phyloP scores from a whole-genome alignment of 495 filamentous ascomycete species.

The Talaromyces liani region DNA sequence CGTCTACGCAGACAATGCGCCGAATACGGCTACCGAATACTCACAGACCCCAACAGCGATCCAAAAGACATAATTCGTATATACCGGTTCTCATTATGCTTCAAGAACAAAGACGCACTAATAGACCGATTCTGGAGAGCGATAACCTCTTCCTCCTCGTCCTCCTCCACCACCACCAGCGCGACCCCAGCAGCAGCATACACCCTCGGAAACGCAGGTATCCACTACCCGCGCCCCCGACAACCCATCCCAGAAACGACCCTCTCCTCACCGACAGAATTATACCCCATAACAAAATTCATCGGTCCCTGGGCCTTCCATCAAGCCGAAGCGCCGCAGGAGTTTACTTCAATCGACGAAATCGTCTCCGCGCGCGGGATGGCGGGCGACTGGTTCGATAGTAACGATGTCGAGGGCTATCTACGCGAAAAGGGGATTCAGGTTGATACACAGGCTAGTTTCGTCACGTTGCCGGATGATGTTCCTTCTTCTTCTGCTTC shows the following conservation, averaged over 20 bases:
- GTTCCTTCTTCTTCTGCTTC: neutral
- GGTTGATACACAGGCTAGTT: constrained; percentile 14
- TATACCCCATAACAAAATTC: constrained; percentile 14
- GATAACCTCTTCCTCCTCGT: constrained; percentile 11
- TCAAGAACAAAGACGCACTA: constrained; percentile 42
- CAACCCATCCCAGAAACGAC: neutral
- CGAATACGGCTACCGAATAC: constrained; percentile 53
- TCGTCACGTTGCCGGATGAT: constrained; percentile 9
- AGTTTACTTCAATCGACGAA: neutral
- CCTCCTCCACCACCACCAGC: neutral
- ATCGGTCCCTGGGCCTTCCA: constrained; percentile 9
- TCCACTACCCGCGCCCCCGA: constrained; percentile 40
- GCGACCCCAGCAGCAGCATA: constrained; percentile 30
- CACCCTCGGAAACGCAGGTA: constrained; percentile 58
- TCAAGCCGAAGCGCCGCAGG: constrained; percentile 5
- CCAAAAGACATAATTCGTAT: constrained; percentile 43
- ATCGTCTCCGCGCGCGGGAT: constrained; percentile 28
- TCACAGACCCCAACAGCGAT: constrained; percentile 45
- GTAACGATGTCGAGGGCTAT: constrained; percentile 56
- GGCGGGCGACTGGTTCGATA: constrained; percentile 65
- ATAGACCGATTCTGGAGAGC: constrained; percentile 26
- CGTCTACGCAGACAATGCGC: constrained; percentile 56
- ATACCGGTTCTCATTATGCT: constrained; percentile 59
- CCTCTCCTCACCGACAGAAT: constrained; percentile 10
- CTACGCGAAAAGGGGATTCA: constrained; percentile 18